A percentile compares a stretch with the other conserved stretches of the same genome.
Conservation (phyloP, 345 rosid species). For the Erysimum cheiranthoides region DNA sequence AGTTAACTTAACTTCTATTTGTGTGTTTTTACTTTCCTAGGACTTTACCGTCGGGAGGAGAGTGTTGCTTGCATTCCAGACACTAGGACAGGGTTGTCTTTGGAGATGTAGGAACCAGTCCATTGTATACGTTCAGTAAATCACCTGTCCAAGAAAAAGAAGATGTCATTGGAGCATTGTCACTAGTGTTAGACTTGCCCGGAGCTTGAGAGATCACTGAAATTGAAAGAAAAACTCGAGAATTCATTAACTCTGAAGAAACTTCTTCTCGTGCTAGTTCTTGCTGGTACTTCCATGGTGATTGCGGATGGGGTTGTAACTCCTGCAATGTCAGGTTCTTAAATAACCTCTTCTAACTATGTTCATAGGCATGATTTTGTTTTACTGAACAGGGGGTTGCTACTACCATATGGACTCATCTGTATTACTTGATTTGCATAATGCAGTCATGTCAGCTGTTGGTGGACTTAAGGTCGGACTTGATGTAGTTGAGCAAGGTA, state of each 20-base stretch:
- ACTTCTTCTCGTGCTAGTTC: conserved; percentile 83
- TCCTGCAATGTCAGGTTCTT: conserved; percentile 98
- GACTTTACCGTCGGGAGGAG: conserved; percentile 77
- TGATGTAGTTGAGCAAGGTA: conserved; percentile 80
- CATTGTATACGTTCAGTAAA: conserved; percentile 90
- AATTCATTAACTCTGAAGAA: conserved; percentile 71
- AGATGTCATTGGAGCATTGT: conserved; percentile 94
- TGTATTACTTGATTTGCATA: conserved; percentile 32
- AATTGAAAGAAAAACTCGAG: conserved; percentile 95
- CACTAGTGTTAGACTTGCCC: conserved; percentile 89
- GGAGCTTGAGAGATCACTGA: conserved; percentile 96
- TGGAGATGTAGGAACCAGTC: conserved; percentile 99
- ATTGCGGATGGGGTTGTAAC: conserved; percentile 98
- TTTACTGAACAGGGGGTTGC: conserved; percentile 1
- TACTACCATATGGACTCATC: conserved; percentile 26
- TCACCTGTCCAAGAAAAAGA: conserved; percentile 80
- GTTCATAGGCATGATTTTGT: conserved; percentile 20
- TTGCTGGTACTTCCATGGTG: conserved; percentile 98
- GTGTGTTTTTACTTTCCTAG: conserved; percentile 50
- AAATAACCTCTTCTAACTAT: conserved; percentile 30
- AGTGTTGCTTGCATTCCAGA: conserved; percentile 85
- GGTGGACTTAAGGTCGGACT: conserved; percentile 92
- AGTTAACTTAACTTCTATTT: conserved; percentile 17
- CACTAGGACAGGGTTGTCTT: conserved; percentile 95
- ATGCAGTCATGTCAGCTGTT: conserved; percentile 96